phyloP scores from a whole-genome alignment of 2,329 filamentous ascomycete species.

The Xylaria sp. region DNA sequence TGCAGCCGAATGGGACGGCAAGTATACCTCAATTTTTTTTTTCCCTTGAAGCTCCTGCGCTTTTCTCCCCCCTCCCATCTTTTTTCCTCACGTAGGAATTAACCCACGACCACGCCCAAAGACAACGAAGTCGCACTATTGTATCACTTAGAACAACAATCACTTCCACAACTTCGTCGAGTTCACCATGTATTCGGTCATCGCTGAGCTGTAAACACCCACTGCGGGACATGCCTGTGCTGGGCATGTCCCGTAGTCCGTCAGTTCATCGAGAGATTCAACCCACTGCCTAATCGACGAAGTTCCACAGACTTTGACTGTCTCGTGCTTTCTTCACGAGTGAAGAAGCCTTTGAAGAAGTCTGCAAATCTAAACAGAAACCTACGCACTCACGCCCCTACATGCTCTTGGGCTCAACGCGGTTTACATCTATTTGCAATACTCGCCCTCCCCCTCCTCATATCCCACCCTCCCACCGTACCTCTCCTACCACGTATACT shows the following conservation, averaged over 20 bases:
- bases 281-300: slow-evolving; percentile 67
- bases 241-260: slow-evolving; percentile 76
- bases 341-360: slow-evolving; percentile 35
- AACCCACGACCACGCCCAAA: slow-evolving; percentile 47
- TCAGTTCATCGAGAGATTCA: slow-evolving; percentile 80
- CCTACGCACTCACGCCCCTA: slow-evolving; percentile 34
- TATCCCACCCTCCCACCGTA: neutral
- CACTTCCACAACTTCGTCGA: slow-evolving; percentile 69
- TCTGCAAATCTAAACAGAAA: slow-evolving; percentile 43
- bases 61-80: slow-evolving; percentile 41
- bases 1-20: slow-evolving; percentile 19
- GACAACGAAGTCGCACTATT: slow-evolving; percentile 72
- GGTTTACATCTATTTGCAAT: slow-evolving; percentile 6
- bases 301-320: slow-evolving; percentile 64
- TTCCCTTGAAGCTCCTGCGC: slow-evolving; percentile 31
- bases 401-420: slow-evolving; percentile 25
- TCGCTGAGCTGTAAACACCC: slow-evolving; percentile 92
- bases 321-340: slow-evolving; percentile 43
- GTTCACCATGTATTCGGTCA: slow-evolving; percentile 71
- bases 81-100: slow-evolving; percentile 44
- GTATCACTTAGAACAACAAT: slow-evolving; percentile 35
- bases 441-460: slow-evolving; percentile 12
- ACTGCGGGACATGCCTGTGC: slow-evolving; percentile 71
- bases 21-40: slow-evolving; percentile 38
- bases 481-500: neutral